phyloP scores from a whole-genome alignment of 225 moss, liverwort and hornwort species.

The Straminergon stramineum region DNA sequence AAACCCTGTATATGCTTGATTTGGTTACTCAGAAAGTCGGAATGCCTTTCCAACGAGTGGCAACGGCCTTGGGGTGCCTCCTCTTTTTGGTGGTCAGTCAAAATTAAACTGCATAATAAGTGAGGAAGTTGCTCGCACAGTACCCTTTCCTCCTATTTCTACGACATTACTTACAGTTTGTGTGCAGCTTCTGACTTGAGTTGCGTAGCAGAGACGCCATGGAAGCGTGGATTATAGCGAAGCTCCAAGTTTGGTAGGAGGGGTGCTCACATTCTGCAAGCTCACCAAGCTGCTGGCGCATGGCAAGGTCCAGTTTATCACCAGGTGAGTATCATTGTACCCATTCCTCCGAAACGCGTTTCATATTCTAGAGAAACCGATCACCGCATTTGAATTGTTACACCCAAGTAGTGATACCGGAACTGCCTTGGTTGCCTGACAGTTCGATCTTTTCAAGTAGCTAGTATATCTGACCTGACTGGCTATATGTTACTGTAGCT shows the following conservation, averaged over 20 bases:
- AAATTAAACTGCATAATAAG: too few relatives aligned
- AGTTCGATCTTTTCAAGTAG: neutral
- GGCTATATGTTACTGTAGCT: neutral
- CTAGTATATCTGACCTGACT: neutral
- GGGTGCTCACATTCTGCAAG: neutral
- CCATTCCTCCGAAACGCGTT: neutral
- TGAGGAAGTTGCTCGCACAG: neutral
- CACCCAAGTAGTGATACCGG: neutral
- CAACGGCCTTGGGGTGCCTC: neutral
- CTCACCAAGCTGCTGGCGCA: neutral
- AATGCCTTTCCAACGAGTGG: neutral
- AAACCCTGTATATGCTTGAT: neutral
- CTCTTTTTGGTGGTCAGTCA: neutral
- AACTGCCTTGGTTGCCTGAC: neutral
- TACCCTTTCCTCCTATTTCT: neutral
- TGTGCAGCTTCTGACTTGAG: neutral
- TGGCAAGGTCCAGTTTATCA: neutral
- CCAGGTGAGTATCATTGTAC: neutral
- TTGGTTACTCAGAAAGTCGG: neutral
- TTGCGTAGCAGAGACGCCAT: neutral
- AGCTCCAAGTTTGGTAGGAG: neutral
- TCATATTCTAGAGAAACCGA: neutral
- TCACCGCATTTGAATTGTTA: too few relatives aligned
- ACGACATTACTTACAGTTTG: neutral
- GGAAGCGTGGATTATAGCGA: neutral